Conservation (phyloP, 306 rosid species). For the Ochetophila trinervis region DNA sequence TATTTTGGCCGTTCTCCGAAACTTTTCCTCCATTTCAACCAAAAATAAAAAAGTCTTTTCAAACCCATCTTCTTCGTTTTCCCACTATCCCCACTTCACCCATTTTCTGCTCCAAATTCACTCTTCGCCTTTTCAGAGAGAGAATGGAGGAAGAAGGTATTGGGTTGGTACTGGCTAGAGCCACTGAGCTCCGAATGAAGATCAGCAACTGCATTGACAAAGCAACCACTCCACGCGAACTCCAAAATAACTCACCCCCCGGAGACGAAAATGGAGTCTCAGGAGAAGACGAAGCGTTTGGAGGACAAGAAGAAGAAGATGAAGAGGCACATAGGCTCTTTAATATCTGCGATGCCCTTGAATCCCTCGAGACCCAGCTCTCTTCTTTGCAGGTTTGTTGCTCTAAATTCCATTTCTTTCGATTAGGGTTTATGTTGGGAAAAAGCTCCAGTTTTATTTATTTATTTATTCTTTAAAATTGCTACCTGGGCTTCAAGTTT, state of each 20-base stretch:
- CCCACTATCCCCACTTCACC: not conserved
- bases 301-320: slow-evolving; percentile 39
- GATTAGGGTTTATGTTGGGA: slow-evolving; percentile 3
- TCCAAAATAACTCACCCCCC: slow-evolving; percentile 25
- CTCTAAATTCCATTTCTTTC: slow-evolving; percentile 9
- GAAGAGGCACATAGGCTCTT: slow-evolving; percentile 53
- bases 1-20: slow-evolving; percentile 34
- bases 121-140: not conserved
- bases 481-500: not conserved
- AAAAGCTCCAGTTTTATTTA: not conserved
- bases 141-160: slow-evolving; percentile 90
- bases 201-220: slow-evolving; percentile 67
- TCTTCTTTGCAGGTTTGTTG: slow-evolving; percentile 68
- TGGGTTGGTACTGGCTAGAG: slow-evolving; percentile 81
- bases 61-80: not conserved
- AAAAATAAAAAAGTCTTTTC: not conserved
- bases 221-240: slow-evolving; percentile 16
- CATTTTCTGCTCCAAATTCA: not conserved
- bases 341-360: slow-evolving; percentile 78
- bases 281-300: slow-evolving; percentile 15
- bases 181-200: slow-evolving; percentile 83
- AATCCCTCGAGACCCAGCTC: slow-evolving; percentile 84
- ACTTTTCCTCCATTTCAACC: slow-evolving; percentile 11
- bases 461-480: too few species aligned
- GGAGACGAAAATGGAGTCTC: slow-evolving; percentile 10